Percentiles rank a stretch among this genome's conserved stretches.
phyloP scores from a whole-genome alignment of 352 stramenopile genomes.

The Globisporangium solare region DNA sequence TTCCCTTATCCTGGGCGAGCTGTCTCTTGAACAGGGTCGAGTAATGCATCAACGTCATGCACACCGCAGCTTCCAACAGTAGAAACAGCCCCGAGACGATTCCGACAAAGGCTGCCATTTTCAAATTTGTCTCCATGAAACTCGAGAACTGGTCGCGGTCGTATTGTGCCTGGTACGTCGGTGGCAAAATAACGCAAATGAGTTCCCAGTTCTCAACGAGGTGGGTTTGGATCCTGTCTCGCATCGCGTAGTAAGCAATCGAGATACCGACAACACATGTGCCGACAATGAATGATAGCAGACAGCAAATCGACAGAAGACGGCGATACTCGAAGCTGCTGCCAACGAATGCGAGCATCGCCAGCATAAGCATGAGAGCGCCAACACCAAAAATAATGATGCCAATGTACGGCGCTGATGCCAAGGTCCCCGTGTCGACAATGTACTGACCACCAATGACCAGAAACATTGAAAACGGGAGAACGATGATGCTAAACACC shows the following conservation, averaged over 20 bases:
- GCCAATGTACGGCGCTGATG: constrained; percentile 63
- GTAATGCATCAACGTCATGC: constrained; percentile 51
- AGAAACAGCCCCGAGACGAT: constrained; percentile 58
- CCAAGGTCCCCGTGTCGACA: constrained; percentile 55
- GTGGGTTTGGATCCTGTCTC: constrained; percentile 41
- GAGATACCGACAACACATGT: constrained; percentile 42
- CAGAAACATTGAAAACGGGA: constrained; percentile 65
- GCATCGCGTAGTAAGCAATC: constrained; percentile 53
- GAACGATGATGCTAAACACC: constrained; percentile 60
- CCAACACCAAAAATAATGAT: constrained; percentile 63
- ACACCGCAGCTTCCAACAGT: constrained; percentile 41
- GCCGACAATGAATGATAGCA: constrained; percentile 52
- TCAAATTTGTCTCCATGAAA: constrained; percentile 52
- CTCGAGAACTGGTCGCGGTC: constrained; percentile 57
- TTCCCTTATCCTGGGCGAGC: constrained; percentile 47
- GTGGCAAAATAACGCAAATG: constrained; percentile 58
- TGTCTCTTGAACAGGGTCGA: constrained; percentile 50
- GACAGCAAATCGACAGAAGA: constrained; percentile 61
- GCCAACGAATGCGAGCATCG: constrained; percentile 63
- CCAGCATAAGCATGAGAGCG: constrained; percentile 44
- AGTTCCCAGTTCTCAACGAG: constrained; percentile 52
- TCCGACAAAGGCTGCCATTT: constrained; percentile 48
- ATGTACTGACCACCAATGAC: constrained; percentile 71
- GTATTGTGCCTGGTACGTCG: constrained; percentile 63
- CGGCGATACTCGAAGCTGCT: constrained; percentile 75